These are phyloP conservation scores for Tylopilus vinaceipallidus DNA, from an alignment of 768 basidiomycete genomes.

Conservation along the genomic window DNA sequence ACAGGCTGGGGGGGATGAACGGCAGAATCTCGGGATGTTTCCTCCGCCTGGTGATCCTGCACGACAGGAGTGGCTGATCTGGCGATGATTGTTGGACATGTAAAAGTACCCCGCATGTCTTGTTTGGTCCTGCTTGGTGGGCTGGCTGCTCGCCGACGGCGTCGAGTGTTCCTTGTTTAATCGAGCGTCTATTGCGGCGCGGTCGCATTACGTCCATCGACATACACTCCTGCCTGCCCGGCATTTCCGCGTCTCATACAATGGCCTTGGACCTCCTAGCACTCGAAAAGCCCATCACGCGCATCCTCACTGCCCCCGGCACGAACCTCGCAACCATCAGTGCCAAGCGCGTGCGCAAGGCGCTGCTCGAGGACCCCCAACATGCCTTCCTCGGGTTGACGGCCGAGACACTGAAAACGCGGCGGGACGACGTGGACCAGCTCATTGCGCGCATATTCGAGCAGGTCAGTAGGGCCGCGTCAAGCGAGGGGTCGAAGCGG, in stretches of 20 bases:
- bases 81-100: conserved; percentile 28
- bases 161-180: not conserved
- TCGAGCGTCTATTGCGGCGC: no score
- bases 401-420: conserved; percentile 57
- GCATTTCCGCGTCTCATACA: not conserved
- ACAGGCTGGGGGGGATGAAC: conserved; percentile 33
- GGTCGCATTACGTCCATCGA: not conserved
- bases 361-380: conserved; percentile 46
- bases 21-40: conserved; percentile 46
- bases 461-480: conserved; percentile 43
- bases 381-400: conserved; percentile 47
- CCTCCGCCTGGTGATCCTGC: conserved; percentile 65
- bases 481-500: conserved; percentile 26
- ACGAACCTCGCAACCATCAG: conserved; percentile 78
- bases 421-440: conserved; percentile 66
- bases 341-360: conserved; percentile 86
- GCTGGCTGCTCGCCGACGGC: conserved; percentile 12
- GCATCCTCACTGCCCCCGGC: conserved; percentile 73
- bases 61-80: conserved; percentile 63
- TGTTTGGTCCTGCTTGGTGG: conserved; percentile 28
- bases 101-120: not conserved
- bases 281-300: conserved; percentile 60
- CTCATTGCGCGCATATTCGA: conserved; percentile 69
- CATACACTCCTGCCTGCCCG: not conserved
- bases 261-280: conserved; percentile 55